Conservation (phyloP, 2,329 filamentous ascomycete species). For the Xylaria sp. region DNA sequence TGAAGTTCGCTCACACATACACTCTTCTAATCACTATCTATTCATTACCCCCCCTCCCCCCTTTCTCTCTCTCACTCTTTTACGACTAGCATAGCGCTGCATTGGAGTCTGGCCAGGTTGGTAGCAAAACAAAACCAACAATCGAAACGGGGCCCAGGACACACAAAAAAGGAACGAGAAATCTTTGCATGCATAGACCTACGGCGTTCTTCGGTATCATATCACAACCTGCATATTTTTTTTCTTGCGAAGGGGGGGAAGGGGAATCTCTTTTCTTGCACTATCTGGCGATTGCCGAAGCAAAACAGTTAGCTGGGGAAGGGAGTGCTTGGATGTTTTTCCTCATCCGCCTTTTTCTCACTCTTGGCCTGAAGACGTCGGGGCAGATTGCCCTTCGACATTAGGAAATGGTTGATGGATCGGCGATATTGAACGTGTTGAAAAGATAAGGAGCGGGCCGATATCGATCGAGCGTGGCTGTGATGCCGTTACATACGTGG, state of each 20-base stretch:
- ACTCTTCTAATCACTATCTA: constrained; percentile 15
- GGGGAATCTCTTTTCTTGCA: neutral
- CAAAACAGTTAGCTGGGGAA: neutral
- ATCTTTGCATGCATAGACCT: constrained; percentile 25
- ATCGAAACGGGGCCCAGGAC: constrained; percentile 24
- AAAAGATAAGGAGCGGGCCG: neutral
- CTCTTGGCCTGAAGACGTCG: neutral
- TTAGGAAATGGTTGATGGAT: neutral
- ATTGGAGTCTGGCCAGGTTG: constrained; percentile 26
- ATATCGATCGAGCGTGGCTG: neutral
- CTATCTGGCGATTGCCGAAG: neutral
- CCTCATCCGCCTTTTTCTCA: neutral
- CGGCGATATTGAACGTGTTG: neutral
- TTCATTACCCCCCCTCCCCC: neutral
- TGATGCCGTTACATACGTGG: no score
- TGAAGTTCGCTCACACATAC: constrained; percentile 7
- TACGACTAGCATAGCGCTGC: constrained; percentile 35
- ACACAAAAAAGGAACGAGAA: constrained; percentile 25
- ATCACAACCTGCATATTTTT: constrained; percentile 21
- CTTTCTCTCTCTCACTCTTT: neutral
- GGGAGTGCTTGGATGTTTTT: constrained; percentile 3
- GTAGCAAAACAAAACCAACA: constrained; percentile 22
- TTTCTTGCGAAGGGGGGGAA: constrained; percentile 9
- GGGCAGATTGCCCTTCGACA: neutral
- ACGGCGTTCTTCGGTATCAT: constrained; percentile 26